Base-by-base conservation (phyloP, 768 basidiomycete genomes). In the Mycena alexandri region DNA sequence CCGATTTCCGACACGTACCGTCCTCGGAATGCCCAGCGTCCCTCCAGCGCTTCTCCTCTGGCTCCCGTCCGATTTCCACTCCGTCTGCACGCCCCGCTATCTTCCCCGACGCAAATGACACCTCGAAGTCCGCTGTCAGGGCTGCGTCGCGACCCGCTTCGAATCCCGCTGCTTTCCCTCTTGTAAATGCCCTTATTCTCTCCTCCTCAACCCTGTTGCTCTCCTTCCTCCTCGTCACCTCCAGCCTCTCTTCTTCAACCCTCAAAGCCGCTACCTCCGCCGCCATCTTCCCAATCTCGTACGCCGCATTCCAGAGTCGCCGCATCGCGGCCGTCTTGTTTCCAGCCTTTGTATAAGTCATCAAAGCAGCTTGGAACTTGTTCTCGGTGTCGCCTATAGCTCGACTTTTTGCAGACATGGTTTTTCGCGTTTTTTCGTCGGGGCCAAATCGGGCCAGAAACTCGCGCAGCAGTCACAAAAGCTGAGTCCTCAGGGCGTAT, bases 351-450 rank as follows among this genome's bases (percentile, higher is more conserved):
- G 46, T 47, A 22, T 47, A 47, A n/a, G 46, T 22, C n/a, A 6
- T 21, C n/a, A 47, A 22, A n/a, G 46, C 46, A 11, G 46, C 46
- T 22, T 47, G 46, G 46, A 47, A 47, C 46, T 47, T 19, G 46
- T 47, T 22, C 46, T 47, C 46, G 46, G 46, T 47, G 46, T 22
- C 46, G 46, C 46, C n/a, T 47, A 47, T 47, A n/a, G 46, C 46
- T 47, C 46, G 46, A 22, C n/a, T 47, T 22, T 22, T 47, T 11
- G 46, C 46, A 21, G 46, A 53, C 51, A 53, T 53, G 3, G 9
- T n/a, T 53, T 53, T 53, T 53, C 51, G 51, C 51, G 51, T 53
- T 53, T 53, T 53, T 53, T 53, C 51, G 51, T 53, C 51, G 29
- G 51, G 51, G 51, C 51, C 51, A 53, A 53, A 36, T 53, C 51